phyloP scores from a whole-genome alignment of 768 basidiomycete genomes.

The Lentinus tigrinus region DNA sequence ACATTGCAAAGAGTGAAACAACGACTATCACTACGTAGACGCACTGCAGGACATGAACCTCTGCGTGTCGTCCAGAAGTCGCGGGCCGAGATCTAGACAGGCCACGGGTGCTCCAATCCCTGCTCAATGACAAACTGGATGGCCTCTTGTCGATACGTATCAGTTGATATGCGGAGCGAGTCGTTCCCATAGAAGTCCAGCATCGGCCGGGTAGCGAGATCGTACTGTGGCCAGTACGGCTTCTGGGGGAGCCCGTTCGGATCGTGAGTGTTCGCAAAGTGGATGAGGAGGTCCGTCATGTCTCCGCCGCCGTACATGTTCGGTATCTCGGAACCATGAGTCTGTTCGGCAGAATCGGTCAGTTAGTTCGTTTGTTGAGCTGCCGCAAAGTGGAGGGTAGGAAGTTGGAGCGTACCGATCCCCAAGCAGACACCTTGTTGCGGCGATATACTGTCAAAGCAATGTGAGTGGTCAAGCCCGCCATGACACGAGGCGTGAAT shows the following conservation, averaged over 20 bases:
- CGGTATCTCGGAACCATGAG: constrained; percentile 44
- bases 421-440: too few relatives aligned
- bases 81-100: too few relatives aligned
- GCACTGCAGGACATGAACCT: too few relatives aligned
- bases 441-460: too few relatives aligned
- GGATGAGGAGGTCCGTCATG: constrained; percentile 45
- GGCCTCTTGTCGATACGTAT: constrained; percentile 42
- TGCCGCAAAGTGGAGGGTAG: too few relatives aligned
- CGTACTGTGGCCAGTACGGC: constrained; percentile 50
- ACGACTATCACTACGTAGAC: too few relatives aligned
- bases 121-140: constrained; percentile 26
- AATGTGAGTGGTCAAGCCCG: too few relatives aligned
- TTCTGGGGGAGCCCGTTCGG: constrained; percentile 38
- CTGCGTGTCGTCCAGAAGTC: too few relatives aligned
- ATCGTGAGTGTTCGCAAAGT: constrained; percentile 39
- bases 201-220: constrained; percentile 32
- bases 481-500: too few relatives aligned
- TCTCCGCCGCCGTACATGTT: constrained; percentile 38
- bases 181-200: constrained; percentile 41
- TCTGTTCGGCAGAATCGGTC: constrained; percentile 25
- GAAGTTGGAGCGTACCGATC: too few relatives aligned
- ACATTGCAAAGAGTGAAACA: too few relatives aligned
- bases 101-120: constrained; percentile 1
- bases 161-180: constrained; percentile 35
- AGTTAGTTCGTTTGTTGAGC: too few relatives aligned